phyloP scores from a whole-genome alignment of 768 basidiomycete genomes.

The Jaapia argillacea region DNA sequence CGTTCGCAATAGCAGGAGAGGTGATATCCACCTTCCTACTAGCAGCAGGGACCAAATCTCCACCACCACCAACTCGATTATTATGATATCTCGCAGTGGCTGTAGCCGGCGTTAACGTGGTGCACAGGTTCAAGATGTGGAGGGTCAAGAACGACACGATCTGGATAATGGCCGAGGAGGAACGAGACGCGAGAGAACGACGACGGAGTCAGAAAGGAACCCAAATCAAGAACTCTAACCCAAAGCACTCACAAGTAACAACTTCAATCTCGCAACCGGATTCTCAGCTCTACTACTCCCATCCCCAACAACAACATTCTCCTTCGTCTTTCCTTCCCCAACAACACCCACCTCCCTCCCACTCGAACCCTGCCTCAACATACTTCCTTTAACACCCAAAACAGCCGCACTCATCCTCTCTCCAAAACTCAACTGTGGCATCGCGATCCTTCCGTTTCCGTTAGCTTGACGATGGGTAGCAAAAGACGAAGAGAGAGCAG shows the following conservation, averaged over 20 bases:
- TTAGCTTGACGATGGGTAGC: too few relatives aligned
- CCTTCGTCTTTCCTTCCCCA: slow-evolving; percentile 31
- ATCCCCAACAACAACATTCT: too few relatives aligned
- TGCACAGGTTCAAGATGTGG: slow-evolving; percentile 88
- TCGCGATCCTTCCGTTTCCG: too few relatives aligned
- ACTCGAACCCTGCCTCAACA: slow-evolving; percentile 29
- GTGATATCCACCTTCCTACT: slow-evolving; percentile 62
- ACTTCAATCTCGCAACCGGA: slow-evolving; percentile 81
- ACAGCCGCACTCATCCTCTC: slow-evolving; percentile 19
- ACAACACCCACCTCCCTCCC: slow-evolving; percentile 21
- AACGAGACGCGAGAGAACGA: too few relatives aligned
- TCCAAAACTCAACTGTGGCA: slow-evolving; percentile 14
- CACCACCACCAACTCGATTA: slow-evolving; percentile 1
- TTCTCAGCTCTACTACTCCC: too few relatives aligned
- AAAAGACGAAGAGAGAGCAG: slow-evolving; percentile 13
- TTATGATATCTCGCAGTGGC: slow-evolving; percentile 36
- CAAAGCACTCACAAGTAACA: slow-evolving; percentile 57
- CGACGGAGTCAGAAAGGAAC: too few relatives aligned
- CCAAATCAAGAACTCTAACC: slow-evolving; percentile 1
- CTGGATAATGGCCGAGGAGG: too few relatives aligned
- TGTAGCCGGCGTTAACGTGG: slow-evolving; percentile 73
- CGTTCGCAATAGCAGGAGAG: slow-evolving; percentile 42
- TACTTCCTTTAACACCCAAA: slow-evolving; percentile 41
- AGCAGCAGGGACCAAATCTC: slow-evolving; percentile 12
- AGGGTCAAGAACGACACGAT: slow-evolving; percentile 87